Conservation (phyloP, 768 basidiomycete genomes). For the Boletellus emodensis region DNA sequence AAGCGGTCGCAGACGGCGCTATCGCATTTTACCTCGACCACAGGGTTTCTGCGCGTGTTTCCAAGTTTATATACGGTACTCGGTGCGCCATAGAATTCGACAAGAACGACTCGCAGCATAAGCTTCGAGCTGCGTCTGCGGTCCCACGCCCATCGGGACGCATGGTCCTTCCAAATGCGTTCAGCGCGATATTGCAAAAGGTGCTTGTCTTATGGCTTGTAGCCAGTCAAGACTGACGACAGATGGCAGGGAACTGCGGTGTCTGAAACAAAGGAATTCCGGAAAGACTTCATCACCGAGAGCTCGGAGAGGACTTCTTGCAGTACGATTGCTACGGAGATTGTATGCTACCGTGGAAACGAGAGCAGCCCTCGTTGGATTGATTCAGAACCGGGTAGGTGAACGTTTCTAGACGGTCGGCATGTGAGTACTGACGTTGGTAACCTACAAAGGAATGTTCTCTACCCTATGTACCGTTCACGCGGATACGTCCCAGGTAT, state of each 20-base stretch:
- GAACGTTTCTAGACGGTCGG: background rate
- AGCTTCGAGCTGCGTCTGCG: conserved; percentile 22
- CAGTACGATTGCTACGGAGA: conserved; percentile 27
- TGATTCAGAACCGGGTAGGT: conserved; percentile 28
- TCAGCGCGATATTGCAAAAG: conserved; percentile 30
- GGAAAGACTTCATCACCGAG: conserved; percentile 31
- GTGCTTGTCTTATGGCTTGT: background rate
- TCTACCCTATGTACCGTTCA: conserved; percentile 21
- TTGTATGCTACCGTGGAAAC: conserved; percentile 29
- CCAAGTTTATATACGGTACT: conserved; percentile 39
- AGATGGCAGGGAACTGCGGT: conserved; percentile 23
- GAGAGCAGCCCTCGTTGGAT: conserved; percentile 26
- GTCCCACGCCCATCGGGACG: conserved; percentile 32
- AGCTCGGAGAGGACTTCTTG: conserved; percentile 26
- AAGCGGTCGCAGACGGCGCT: conserved; percentile 46
- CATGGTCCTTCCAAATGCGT: conserved; percentile 30
- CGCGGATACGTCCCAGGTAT: conserved; percentile 27
- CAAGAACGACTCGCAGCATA: conserved; percentile 28
- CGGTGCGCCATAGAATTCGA: conserved; percentile 29
- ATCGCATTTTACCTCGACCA: conserved; percentile 43
- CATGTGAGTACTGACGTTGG: background rate
- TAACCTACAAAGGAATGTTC: conserved; percentile 23
- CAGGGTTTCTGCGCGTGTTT: conserved; percentile 36
- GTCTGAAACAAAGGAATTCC: conserved; percentile 30
- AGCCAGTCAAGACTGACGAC: background rate